phyloP scores from a whole-genome alignment of 805 yeast genomes.

The Jamesozyma rosinii region DNA sequence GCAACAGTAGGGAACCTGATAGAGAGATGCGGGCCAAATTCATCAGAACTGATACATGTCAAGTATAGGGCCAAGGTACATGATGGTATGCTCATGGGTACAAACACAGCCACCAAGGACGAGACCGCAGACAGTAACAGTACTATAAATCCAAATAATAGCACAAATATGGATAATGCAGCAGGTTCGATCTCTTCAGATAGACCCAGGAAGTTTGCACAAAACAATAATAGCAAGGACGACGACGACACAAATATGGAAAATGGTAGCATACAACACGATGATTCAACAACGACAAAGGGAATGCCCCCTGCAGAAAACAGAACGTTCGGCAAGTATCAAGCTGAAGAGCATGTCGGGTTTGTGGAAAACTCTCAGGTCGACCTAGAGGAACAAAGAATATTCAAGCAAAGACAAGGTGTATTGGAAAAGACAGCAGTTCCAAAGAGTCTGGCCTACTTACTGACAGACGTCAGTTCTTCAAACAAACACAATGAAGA shows the following conservation, averaged over 20 bases:
- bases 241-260: background rate
- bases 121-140: no score
- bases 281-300: background rate
- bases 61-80: background rate
- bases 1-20: constrained; percentile 56
- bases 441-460: constrained; percentile 45
- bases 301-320: constrained; percentile 57
- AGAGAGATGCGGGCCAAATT: constrained; percentile 54
- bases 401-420: constrained; percentile 40
- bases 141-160: background rate
- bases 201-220: background rate
- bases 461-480: constrained; percentile 27
- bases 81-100: background rate
- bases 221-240: background rate
- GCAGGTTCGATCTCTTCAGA: background rate
- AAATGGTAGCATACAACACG: background rate
- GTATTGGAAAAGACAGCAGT: constrained; percentile 43
- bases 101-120: background rate
- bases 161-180: background rate
- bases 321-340: constrained; percentile 33
- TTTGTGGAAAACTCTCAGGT: constrained; percentile 34
- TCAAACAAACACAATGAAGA: background rate
- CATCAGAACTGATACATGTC: constrained; percentile 44
- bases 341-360: constrained; percentile 26
- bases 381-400: constrained; percentile 39